Base-by-base conservation (phyloP, 768 basidiomycete species). In the Suillus alpinus region DNA sequence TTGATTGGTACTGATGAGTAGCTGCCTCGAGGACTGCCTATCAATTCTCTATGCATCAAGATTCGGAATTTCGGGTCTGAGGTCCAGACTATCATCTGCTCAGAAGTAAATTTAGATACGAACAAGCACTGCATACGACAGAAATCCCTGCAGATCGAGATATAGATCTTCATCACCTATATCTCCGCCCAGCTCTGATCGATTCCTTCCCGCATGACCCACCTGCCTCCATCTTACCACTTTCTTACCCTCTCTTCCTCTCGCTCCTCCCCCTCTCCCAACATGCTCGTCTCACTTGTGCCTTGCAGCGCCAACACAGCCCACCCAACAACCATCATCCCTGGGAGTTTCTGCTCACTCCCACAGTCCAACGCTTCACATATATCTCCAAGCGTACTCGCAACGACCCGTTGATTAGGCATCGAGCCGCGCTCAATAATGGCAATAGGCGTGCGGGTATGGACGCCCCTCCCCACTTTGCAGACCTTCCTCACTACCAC, bases 251-350 rank as follows among this genome's bases (percentile, higher is more conserved):
- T 79, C 55, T 75, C 70, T 13, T 71, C 71, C 59, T 81, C 78
- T 74, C 67, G 26, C 36, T 75, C 79, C 0, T 73, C 81, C 5
- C 73, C 80, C 5, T 84, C 83, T 62, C 91, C 89, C 52, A 97
- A 76, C 3, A 95, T 82, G 12, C 77, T 78, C 26, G 89, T 80
- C 65, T 94, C 86, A 0, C 94, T 93, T 58, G 74, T 68, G 0
- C 84, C 87, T 73, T 90, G 87, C 49, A 98, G 75, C 40, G 90
- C 87, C 63, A 94, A 71, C 10, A 91, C 89, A 2, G 88, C 82
- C 95, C 95, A 99, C 2, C 97, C 97, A 66, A 99, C 81, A 34
- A 98, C 81, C 71, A 98, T 89, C 91, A 99, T 95, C 8, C 95
- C 97, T 0, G 97, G 97, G 16, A 95, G 94, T 39, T 95, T 77